Base-by-base conservation (phyloP, 805 yeast genomes). In the Schwanniomyces occidentalis region DNA sequence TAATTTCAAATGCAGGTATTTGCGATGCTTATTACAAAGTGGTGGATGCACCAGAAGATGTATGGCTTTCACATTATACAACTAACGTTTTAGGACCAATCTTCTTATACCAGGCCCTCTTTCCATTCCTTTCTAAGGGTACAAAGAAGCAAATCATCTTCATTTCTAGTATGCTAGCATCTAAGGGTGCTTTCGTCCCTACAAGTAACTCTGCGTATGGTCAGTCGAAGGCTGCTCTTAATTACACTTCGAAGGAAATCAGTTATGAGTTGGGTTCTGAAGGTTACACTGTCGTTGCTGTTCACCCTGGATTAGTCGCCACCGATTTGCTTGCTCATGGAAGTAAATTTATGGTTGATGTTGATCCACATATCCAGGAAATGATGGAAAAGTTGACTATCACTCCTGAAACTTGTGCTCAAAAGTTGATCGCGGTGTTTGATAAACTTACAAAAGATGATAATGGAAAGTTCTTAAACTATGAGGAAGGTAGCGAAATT, bases 241-340 rank as follows among this genome's bases (percentile, higher is more conserved):
- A 63, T 46, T 57, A 48, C 44, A 39, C 56, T 10, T 46, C 46
- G 8, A 51, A 42, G 25, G 51, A 52, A 14, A 23, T 65, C 24
- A 42, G 57, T 24, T 10, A 15, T 20, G 68, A 65, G 33, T 33
- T 52, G 21, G 40, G 16, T 1, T 18, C 27, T 16, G 52, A 57
- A 23, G 58, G 51, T 1, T 60, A 52, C 37, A 54, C 47, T 8
- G 50, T 58, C 25, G 41, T 62, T 15, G 43, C 65, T 8, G 9
- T 65, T 9, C 65, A 63, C 33, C 75, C 75, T 0, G 73, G 74
- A 24, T 22, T 53, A 8, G 71, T 69, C 9, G n/a, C 34, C n/a
- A 61, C 65, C 22, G 71, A 67, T 30, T 54, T 58, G 60, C 58
- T 52, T 4, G 34, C 20, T 3, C 25, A 15, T 13, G 41, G 31